Evolutionary conservation across 257 asterid genomes (phyloP).

Genomic region (Parsonsia alboflavescens): DNA sequence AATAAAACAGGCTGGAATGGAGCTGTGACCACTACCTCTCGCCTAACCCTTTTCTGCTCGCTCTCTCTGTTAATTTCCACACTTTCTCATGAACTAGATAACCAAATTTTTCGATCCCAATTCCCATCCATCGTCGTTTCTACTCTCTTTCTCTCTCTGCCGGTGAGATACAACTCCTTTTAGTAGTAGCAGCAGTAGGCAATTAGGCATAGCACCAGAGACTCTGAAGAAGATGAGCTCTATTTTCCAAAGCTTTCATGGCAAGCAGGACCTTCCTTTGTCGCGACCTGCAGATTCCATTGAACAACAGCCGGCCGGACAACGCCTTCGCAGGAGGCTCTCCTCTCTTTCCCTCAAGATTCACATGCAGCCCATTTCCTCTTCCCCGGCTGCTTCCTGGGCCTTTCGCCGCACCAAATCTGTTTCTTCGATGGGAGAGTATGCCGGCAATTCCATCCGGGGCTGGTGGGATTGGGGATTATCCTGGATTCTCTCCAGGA

Average conservation of each 20-base stretch:
- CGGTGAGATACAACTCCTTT: not conserved
- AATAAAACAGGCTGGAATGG: constrained; percentile 14
- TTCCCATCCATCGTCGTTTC: no score
- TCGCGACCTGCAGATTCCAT: constrained; percentile 28
- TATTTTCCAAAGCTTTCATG: constrained; percentile 41
- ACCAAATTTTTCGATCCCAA: no score
- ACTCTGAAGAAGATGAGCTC: constrained; percentile 32
- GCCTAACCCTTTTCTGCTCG: not conserved
- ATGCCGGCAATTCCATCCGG: constrained; percentile 48
- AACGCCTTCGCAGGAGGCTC: constrained; percentile 53
- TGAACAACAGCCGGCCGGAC: not conserved
- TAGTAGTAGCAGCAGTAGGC: not conserved
- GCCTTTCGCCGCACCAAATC: constrained; percentile 62
- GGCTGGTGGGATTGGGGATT: constrained; percentile 89
- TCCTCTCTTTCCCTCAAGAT: constrained; percentile 52
- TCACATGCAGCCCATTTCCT: constrained; percentile 37
- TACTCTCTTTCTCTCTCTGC: not conserved
- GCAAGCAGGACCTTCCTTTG: constrained; percentile 55
- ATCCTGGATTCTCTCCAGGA: constrained; percentile 71
- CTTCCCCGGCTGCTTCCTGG: constrained; percentile 33
- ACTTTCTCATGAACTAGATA: not conserved
- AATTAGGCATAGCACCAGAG: not conserved
- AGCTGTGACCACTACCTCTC: constrained; percentile 4
- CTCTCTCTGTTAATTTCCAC: no score
- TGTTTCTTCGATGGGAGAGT: constrained; percentile 38